Percentiles rank a stretch among this genome's conserved stretches.
Evolutionary conservation across 148 eudicot genomes (phyloP).

Genomic region (Fallopia convolvulus): DNA sequence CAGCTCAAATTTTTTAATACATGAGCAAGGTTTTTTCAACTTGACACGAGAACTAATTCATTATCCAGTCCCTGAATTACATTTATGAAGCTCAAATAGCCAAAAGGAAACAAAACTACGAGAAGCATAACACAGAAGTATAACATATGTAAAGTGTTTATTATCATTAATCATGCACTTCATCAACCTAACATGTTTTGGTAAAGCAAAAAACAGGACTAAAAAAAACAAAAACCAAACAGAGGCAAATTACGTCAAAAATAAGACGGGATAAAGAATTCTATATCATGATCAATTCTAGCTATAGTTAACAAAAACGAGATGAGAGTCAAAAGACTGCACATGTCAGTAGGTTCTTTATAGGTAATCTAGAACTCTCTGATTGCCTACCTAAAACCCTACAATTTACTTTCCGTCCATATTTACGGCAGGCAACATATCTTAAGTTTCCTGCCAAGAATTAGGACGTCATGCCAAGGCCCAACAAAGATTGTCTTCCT

Average conservation of each 20-base stretch:
- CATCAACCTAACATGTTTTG: constrained; percentile 59
- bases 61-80: not conserved
- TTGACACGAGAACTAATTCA: not conserved
- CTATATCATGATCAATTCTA: not conserved
- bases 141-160: no score
- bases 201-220: constrained; percentile 14
- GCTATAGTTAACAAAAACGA: not conserved
- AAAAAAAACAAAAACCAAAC: not conserved
- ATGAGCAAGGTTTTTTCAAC: not conserved
- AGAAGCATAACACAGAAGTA: not conserved
- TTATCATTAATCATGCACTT: constrained; percentile 22
- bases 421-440: constrained; percentile 49
- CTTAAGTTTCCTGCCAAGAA: constrained; percentile 53
- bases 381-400: constrained; percentile 33
- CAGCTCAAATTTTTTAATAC: not conserved
- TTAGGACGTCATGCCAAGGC: constrained; percentile 39
- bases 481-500: not conserved
- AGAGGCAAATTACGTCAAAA: not conserved
- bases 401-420: constrained; percentile 47
- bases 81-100: not conserved
- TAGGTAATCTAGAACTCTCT: not conserved
- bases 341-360: constrained; percentile 2
- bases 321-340: not conserved
- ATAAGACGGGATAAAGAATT: no score
- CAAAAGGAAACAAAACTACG: not conserved